Conservation (phyloP, 164 flowering plant species). For the Buxus sempervirens region DNA sequence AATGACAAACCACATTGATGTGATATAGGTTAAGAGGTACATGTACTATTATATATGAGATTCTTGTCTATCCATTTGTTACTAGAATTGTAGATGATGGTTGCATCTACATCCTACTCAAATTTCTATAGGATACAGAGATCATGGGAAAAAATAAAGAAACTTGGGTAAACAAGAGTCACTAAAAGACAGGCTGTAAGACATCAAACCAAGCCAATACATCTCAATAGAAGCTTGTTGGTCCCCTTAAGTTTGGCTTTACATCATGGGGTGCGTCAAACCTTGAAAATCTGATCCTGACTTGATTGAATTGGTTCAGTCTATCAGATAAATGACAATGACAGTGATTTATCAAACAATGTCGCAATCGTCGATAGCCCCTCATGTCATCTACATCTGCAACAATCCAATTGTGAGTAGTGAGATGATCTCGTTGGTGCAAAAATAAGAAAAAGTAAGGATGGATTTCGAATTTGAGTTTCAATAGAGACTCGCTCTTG, state of each 20-base stretch:
- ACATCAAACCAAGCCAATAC: neutral
- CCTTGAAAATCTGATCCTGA: neutral
- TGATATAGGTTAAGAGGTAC: neutral
- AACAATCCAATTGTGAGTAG: neutral
- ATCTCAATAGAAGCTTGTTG: neutral
- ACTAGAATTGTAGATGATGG: neutral
- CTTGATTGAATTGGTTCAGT: neutral
- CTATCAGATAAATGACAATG: neutral
- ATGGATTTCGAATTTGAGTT: neutral
- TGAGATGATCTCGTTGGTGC: neutral
- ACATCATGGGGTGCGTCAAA: neutral
- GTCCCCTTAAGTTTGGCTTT: neutral
- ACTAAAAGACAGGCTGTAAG: too few relatives aligned
- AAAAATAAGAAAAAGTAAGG: neutral
- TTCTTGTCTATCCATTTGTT: neutral
- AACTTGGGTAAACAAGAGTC: too few relatives aligned
- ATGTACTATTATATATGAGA: too few relatives aligned
- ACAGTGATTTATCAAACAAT: neutral
- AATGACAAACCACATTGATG: neutral
- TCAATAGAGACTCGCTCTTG: neutral
- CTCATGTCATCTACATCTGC: neutral
- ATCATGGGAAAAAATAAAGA: too few relatives aligned
- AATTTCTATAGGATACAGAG: neutral
- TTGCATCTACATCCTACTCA: neutral
- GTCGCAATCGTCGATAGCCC: neutral